Evolutionary conservation across 805 yeast genomes (phyloP).

Genomic region (Lachancea cidri): DNA sequence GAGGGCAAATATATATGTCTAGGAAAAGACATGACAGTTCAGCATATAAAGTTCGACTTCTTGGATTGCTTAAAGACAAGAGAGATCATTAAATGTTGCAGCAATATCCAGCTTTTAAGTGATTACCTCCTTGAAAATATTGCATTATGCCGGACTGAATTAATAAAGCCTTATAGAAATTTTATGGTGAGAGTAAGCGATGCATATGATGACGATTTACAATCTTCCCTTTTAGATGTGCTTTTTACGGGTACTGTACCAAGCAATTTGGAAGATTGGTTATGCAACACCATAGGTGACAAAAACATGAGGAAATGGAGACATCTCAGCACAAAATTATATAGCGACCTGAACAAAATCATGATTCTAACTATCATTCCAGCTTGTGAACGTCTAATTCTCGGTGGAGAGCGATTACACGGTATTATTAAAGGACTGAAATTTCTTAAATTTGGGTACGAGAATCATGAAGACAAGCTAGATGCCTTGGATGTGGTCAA

Average conservation of each 20-base stretch:
- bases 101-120: conserved; percentile 10
- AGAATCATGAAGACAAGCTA: neutral
- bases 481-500: neutral
- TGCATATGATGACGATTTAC: conserved; percentile 22
- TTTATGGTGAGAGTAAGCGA: conserved; percentile 18
- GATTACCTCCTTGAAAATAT: conserved; percentile 18
- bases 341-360: conserved; percentile 44
- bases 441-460: conserved; percentile 4
- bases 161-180: conserved; percentile 17
- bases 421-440: conserved; percentile 11
- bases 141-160: conserved; percentile 15
- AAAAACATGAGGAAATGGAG: conserved; percentile 56
- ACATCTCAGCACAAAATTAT: conserved; percentile 44
- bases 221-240: conserved; percentile 29
- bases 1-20: conserved; percentile 5
- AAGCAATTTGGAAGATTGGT: conserved; percentile 48
- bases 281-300: conserved; percentile 63
- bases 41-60: conserved; percentile 1
- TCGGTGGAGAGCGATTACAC: conserved; percentile 27
- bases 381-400: conserved; percentile 49
- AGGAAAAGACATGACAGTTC: conserved; percentile 2
- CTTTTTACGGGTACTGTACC: conserved; percentile 49
- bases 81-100: conserved; percentile 4
- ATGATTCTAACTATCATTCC: conserved; percentile 49
- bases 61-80: conserved; percentile 3